phyloP scores from a whole-genome alignment of 2,329 filamentous ascomycete species.

The Parascedosporium putredinis region DNA sequence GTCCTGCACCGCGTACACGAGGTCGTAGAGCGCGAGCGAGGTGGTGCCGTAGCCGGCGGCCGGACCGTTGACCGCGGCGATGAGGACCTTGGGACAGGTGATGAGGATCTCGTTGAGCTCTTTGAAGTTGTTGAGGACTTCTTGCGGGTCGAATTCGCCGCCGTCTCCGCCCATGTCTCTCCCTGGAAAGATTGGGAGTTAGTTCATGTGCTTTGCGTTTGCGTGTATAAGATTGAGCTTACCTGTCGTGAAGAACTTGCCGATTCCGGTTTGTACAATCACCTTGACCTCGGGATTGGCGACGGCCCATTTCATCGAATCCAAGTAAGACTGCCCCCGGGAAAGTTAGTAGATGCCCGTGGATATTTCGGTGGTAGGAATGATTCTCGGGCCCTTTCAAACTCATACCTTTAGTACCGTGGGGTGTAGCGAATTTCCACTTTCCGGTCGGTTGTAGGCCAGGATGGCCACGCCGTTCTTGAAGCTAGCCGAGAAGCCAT shows the following conservation, averaged over 20 bases:
- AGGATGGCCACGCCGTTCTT: conserved; percentile 4
- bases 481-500: not conserved
- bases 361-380: not conserved
- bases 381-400: too few relatives aligned
- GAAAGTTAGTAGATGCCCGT: not conserved
- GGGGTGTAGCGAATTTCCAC: conserved; percentile 4
- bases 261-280: conserved; percentile 7
- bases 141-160: not conserved
- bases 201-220: not conserved
- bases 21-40: conserved; percentile 6
- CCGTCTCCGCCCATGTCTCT: not conserved
- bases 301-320: conserved; percentile 4
- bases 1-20: conserved; percentile 7
- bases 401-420: conserved; percentile 6
- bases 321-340: conserved; percentile 1
- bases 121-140: not conserved
- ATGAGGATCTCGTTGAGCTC: conserved; percentile 7
- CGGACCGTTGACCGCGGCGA: conserved; percentile 8
- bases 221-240: not conserved
- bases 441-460: conserved; percentile 2
- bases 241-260: conserved; percentile 9
- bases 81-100: conserved; percentile 7
- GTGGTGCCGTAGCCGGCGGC: conserved; percentile 8
- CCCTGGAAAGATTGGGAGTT: not conserved
- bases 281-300: conserved; percentile 1